These are phyloP conservation scores for Macroventuria anomochaeta DNA, from an alignment of 2,329 filamentous ascomycete species.

Conservation along the genomic window DNA sequence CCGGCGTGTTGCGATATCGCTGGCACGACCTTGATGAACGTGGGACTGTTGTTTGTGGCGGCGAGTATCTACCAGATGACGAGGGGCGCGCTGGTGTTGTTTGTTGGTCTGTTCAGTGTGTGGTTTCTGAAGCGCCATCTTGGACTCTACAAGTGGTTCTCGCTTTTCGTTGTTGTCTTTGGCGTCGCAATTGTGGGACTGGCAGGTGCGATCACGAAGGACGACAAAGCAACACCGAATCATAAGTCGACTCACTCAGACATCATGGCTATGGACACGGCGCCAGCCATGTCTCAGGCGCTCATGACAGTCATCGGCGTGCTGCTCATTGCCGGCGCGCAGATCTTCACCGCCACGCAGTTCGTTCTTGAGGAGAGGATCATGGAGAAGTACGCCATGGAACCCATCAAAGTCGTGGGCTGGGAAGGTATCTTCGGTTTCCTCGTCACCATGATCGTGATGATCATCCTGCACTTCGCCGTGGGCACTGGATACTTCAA, in stretches of 20 bases:
- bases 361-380: constrained; percentile 97
- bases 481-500: constrained; percentile 91
- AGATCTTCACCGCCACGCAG: constrained; percentile 96
- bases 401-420: constrained; percentile 88
- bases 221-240: constrained; percentile 60
- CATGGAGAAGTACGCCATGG: constrained; percentile 76
- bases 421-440: constrained; percentile 98
- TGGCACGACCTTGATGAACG: constrained; percentile 97
- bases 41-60: constrained; percentile 89
- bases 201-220: constrained; percentile 80
- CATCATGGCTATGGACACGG: constrained; percentile 32
- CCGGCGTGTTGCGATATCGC: constrained; percentile 93
- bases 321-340: constrained; percentile 87
- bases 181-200: constrained; percentile 91
- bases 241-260: constrained; percentile 32
- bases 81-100: constrained; percentile 88
- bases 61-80: constrained; percentile 99
- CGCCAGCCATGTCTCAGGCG: constrained; percentile 56
- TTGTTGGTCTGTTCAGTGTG: constrained; percentile 94
- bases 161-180: constrained; percentile 82
- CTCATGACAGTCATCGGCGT: constrained; percentile 80
- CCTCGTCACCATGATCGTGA: constrained; percentile 74
- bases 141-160: constrained; percentile 89
- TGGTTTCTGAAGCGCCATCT: constrained; percentile 83
- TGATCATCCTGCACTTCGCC: constrained; percentile 78